Percentiles rank a stretch among this genome's conserved stretches.
Evolutionary conservation across 2,329 filamentous ascomycete genomes (phyloP).

Genomic region (Aspergillus cejpii): DNA sequence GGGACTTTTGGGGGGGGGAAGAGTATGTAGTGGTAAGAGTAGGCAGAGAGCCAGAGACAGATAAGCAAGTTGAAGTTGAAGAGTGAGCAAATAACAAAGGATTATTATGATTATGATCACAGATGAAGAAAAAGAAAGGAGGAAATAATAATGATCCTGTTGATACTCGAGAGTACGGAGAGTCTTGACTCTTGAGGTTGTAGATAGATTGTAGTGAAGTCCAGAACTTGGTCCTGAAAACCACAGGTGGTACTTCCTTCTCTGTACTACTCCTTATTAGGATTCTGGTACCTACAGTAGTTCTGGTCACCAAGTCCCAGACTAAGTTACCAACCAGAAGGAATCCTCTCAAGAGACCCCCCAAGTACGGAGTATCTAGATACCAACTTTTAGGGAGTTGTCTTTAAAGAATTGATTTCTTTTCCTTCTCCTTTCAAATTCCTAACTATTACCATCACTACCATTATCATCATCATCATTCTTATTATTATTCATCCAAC

Average conservation of each 20-base stretch:
- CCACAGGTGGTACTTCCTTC: background rate
- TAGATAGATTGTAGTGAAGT: too few species aligned
- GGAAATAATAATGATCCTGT: background rate
- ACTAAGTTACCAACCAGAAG: too few species aligned
- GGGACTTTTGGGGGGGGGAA: slow-evolving; percentile 9
- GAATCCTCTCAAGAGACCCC: too few species aligned
- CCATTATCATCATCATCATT: too few species aligned
- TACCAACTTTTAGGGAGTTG: background rate
- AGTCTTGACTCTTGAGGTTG: too few species aligned
- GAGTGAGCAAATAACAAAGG: slow-evolving; percentile 1
- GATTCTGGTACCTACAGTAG: background rate
- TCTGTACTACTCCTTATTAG: background rate
- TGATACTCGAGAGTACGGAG: slow-evolving; percentile 1
- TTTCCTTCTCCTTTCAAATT: background rate
- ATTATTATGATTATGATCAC: slow-evolving; percentile 1
- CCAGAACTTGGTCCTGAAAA: slow-evolving; percentile 9
- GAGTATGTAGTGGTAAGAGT: slow-evolving; percentile 2
- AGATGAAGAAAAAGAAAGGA: background rate
- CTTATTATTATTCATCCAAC: too few species aligned
- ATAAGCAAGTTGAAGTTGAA: slow-evolving; percentile 3
- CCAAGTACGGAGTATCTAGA: too few species aligned
- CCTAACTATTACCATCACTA: too few species aligned
- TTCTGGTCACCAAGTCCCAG: background rate
- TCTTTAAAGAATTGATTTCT: too few species aligned
- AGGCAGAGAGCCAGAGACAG: slow-evolving; percentile 3